Evolutionary conservation across 2,329 filamentous ascomycete genomes (phyloP), one percentile per base, ranked within the genome.

Genomic region (Diaporthe citri): DNA sequence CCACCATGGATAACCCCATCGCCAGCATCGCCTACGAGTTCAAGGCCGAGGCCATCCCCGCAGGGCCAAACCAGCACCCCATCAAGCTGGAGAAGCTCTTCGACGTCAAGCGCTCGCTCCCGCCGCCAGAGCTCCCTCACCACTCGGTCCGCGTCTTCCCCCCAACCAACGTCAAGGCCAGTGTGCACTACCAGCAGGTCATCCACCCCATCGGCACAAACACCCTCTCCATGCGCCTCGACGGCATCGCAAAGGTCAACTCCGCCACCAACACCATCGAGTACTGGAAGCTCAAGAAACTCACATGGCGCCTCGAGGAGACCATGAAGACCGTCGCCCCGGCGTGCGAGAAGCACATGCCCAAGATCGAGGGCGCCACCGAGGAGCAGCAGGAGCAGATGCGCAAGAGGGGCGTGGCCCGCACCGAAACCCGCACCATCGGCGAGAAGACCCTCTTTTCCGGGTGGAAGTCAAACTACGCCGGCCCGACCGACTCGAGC

Each of bases 261-360:
- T 84, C 89, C 51, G 90, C 92, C 56, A 90, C 90, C 75, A 92
- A 94, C 82, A 96, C 92, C 9, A 90, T 97, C 76, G 90, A 92
- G 82, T 89, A 91, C 81, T 98, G 96, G 96, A 93, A 93, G 80
- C 88, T 99, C 41, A 94, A 96, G 83, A 97, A 97, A 84, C 89
- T 98, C 78, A 95, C 93, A 77, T 99, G 96, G 96, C 92, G 94
- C 78, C 93, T 99, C 71, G 96, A 98, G 81, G 96, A 99, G 87
- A 93, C 92, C 52, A 90, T 95, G 82, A 93, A 93, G 84, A 92
- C 93, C 51, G 88, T 96, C 52, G 94, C 95, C 0, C 93, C 94
- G 1, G 94, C 95, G 25, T 98, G 97, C 86, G 81, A 89, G 48
- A 94, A 93, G 82, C 97, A 98, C 84, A 84, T 88, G 12, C 88